These are phyloP conservation scores for Pseudozyma flocculosa DNA, from an alignment of 1,284 basidiomycete species.

Conservation along the genomic window DNA sequence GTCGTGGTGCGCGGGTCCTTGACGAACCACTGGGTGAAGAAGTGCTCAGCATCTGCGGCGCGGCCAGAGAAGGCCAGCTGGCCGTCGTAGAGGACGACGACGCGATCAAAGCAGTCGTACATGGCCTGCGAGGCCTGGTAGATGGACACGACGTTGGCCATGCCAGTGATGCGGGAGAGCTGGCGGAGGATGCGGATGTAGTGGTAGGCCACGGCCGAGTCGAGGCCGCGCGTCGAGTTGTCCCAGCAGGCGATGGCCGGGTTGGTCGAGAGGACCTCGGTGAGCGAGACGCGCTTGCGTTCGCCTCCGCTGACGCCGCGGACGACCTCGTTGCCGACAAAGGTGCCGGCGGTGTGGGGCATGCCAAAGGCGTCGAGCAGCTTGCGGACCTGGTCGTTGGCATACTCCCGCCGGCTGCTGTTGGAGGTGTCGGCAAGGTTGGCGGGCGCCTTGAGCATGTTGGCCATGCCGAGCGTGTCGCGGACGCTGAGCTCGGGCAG, in stretches of 20 bases:
- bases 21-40: conserved; percentile 55
- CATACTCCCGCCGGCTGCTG: background rate
- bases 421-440: background rate
- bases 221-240: conserved; percentile 71
- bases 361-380: background rate
- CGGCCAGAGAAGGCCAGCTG: conserved; percentile 18
- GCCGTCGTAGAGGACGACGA: conserved; percentile 55
- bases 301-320: conserved; percentile 71
- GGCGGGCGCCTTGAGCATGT: conserved; percentile 37
- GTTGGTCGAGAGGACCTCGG: conserved; percentile 66
- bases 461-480: conserved; percentile 44
- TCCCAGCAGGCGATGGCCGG: conserved; percentile 71
- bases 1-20: conserved; percentile 70
- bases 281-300: conserved; percentile 70
- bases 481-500: conserved; percentile 72
- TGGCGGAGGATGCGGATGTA: conserved; percentile 72
- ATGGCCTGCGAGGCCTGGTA: conserved; percentile 66
- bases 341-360: conserved; percentile 69
- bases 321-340: conserved; percentile 70
- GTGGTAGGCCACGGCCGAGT: conserved; percentile 79
- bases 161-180: conserved; percentile 74
- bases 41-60: conserved; percentile 1
- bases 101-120: conserved; percentile 66
- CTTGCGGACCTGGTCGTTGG: background rate
- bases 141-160: conserved; percentile 76